These are phyloP conservation scores for Aspergillus leporis DNA, from an alignment of 495 filamentous ascomycete genomes.

Conservation along the genomic window DNA sequence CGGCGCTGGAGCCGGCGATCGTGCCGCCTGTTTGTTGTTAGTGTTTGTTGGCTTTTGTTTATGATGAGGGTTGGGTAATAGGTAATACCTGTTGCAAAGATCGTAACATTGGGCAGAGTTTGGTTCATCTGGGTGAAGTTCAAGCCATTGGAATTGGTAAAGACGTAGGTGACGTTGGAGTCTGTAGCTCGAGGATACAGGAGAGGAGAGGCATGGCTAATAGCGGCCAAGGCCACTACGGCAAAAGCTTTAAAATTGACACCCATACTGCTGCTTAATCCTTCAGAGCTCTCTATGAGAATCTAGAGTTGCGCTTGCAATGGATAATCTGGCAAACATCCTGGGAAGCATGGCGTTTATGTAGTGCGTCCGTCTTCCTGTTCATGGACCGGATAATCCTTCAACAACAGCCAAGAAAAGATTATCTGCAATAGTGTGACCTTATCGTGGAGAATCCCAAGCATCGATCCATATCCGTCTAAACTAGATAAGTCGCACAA, in stretches of 20 bases:
- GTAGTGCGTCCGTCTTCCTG: background rate
- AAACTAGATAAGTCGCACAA: background rate
- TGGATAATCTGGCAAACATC: background rate
- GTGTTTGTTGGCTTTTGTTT: background rate
- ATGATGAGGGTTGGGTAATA: background rate
- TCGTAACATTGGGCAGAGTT: conserved; percentile 50
- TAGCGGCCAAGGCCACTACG: conserved; percentile 24
- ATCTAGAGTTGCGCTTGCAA: background rate
- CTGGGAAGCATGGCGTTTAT: background rate
- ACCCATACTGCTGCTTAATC: conserved; percentile 14
- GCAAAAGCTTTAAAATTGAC: conserved; percentile 22
- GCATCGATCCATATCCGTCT: background rate
- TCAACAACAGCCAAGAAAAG: background rate
- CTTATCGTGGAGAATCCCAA: background rate
- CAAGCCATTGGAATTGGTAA: conserved; percentile 35
- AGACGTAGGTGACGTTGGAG: conserved; percentile 23
- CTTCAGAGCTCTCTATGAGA: background rate
- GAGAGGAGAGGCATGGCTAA: conserved; percentile 30
- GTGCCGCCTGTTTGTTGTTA: conserved; percentile 37
- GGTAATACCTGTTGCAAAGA: conserved; percentile 44
- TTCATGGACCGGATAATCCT: background rate
- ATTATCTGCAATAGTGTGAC: background rate
- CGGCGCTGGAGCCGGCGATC: conserved; percentile 44
- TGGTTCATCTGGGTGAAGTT: conserved; percentile 44
- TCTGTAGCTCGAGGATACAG: conserved; percentile 21